Conservation (phyloP, 768 basidiomycete species). For the Termitomyces sp. region DNA sequence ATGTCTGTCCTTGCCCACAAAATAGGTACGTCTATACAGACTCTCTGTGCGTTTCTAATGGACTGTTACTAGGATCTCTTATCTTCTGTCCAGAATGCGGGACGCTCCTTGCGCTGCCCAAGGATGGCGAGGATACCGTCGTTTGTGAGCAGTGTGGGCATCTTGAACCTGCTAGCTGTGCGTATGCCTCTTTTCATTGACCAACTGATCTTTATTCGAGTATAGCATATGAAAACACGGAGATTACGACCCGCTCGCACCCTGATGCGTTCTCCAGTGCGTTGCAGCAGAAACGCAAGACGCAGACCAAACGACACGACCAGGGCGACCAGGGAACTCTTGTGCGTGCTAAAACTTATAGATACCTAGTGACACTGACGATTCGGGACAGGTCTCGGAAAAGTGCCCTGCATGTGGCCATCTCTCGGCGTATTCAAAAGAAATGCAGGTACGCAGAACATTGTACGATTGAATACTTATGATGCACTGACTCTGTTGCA, state of each 20-base stretch:
- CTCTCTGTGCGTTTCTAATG: not conserved
- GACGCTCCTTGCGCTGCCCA: conserved; percentile 79
- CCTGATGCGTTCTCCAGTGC: conserved; percentile 93
- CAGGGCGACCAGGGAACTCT: conserved; percentile 58
- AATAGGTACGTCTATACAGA: conserved; percentile 3
- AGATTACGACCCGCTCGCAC: conserved; percentile 86
- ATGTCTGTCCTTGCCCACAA: conserved; percentile 8
- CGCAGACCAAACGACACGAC: conserved; percentile 77
- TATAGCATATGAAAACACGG: conserved; percentile 81
- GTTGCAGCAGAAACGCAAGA: conserved; percentile 82
- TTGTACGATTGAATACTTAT: not conserved
- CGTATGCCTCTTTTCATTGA: conserved; percentile 24
- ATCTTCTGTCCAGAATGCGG: conserved; percentile 94
- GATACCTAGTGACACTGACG: not conserved
- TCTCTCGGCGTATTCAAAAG: conserved; percentile 81
- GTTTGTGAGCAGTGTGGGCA: conserved; percentile 86
- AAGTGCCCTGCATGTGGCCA: conserved; percentile 87
- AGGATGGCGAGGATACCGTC: conserved; percentile 67
- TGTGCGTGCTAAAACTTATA: conserved; percentile 21
- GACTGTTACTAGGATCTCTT: conserved; percentile 58
- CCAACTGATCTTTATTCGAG: not conserved
- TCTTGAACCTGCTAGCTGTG: conserved; percentile 84
- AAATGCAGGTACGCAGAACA: conserved; percentile 61
- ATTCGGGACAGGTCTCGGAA: conserved; percentile 64
- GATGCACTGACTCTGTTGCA: conserved; percentile 19